These are phyloP conservation scores for Tolypocladium paradoxum DNA, from an alignment of 2,329 filamentous ascomycete species.

Conservation along the genomic window DNA sequence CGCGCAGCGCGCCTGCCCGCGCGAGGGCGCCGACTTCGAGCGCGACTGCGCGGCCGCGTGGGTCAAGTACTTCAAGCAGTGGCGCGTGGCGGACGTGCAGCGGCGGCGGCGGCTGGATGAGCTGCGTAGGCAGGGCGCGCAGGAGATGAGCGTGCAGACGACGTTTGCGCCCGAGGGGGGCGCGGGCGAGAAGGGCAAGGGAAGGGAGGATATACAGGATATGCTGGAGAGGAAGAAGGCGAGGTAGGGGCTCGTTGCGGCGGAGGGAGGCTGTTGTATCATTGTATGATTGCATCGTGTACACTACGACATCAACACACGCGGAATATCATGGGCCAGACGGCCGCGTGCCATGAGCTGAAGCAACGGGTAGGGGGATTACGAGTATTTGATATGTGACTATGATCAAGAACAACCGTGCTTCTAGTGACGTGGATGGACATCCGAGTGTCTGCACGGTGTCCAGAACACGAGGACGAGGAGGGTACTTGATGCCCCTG, in stretches of 20 bases:
- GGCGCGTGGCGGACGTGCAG: slow-evolving; percentile 83
- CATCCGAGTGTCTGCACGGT: neutral
- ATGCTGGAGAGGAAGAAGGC: slow-evolving; percentile 26
- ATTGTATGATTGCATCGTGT: neutral
- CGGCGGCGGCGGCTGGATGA: slow-evolving; percentile 69
- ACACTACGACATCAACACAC: neutral
- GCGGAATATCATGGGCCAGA: neutral
- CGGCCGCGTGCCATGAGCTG: neutral
- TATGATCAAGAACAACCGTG: neutral
- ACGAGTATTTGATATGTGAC: neutral
- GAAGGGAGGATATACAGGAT: slow-evolving; percentile 27
- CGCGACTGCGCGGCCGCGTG: slow-evolving; percentile 80
- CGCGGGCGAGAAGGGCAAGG: slow-evolving; percentile 17
- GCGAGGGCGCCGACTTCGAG: slow-evolving; percentile 53
- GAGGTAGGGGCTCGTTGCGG: slow-evolving; percentile 6
- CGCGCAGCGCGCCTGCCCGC: slow-evolving; percentile 26
- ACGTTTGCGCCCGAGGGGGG: slow-evolving; percentile 25
- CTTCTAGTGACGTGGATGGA: neutral
- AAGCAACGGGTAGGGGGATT: neutral
- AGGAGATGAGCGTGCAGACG: slow-evolving; percentile 38
- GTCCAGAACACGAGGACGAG: neutral
- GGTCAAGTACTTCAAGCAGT: slow-evolving; percentile 98
- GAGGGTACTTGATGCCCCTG: neutral
- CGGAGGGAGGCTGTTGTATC: neutral
- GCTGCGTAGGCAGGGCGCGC: slow-evolving; percentile 63